A percentile compares a stretch with the other conserved stretches of the same genome.
Evolutionary conservation across 352 stramenopile genomes (phyloP).

Genomic region (Phytopythium chamaehyphon): DNA sequence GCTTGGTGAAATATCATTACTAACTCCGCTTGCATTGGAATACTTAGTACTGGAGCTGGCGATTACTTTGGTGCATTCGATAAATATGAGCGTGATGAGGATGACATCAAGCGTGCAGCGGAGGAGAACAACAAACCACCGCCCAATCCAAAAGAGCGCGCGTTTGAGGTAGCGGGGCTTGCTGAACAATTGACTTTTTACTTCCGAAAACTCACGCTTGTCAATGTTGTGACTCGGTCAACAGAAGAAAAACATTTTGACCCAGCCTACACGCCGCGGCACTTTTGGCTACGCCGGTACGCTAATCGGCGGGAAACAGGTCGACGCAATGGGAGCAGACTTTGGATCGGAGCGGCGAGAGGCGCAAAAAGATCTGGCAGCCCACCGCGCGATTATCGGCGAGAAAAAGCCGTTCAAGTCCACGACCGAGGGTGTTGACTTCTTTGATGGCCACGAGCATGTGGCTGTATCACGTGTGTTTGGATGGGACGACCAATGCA

Average conservation of each 20-base stretch:
- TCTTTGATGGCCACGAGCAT: conserved; percentile 73
- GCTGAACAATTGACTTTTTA: too few relatives aligned
- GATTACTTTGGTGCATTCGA: conserved; percentile 74
- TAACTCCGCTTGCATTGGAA: not conserved
- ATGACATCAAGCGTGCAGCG: conserved; percentile 46
- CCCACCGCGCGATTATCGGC: conserved; percentile 51
- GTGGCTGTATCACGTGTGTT: conserved; percentile 50
- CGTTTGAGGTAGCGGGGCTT: conserved; percentile 30
- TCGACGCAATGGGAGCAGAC: conserved; percentile 48
- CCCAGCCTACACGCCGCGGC: conserved; percentile 52
- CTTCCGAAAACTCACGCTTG: too few relatives aligned
- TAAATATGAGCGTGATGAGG: conserved; percentile 61
- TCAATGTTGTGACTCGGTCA: not conserved
- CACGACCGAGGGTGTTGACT: conserved; percentile 55
- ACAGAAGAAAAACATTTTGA: conserved; percentile 65
- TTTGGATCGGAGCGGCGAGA: conserved; percentile 48
- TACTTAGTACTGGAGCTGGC: conserved; percentile 40
- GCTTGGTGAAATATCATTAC: not conserved
- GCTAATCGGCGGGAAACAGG: conserved; percentile 43
- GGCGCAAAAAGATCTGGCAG: conserved; percentile 24
- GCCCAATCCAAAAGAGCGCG: conserved; percentile 56
- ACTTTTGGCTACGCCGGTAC: conserved; percentile 74
- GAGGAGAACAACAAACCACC: conserved; percentile 30
- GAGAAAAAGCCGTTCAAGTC: conserved; percentile 77
- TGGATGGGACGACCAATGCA: conserved; percentile 69